These are phyloP conservation scores for Crucihimalaya himalaica DNA, from an alignment of 345 rosid species.

Conservation along the genomic window DNA sequence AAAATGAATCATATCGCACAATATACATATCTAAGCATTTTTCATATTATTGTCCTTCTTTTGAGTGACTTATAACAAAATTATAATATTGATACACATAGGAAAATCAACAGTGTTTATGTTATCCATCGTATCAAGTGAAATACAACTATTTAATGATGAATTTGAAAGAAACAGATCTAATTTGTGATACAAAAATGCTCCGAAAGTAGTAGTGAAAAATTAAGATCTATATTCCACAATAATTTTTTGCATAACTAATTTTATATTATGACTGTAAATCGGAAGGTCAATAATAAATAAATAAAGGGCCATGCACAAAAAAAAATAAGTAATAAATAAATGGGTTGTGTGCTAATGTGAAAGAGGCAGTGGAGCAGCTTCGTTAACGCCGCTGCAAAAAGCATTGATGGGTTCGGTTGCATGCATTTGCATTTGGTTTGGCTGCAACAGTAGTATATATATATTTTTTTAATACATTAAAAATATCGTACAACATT, in stretches of 20 bases:
- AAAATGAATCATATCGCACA: neutral
- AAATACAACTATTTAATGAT: neutral
- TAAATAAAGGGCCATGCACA: neutral
- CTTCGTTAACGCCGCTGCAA: constrained; percentile 33
- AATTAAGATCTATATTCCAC: no score
- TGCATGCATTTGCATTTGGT: constrained; percentile 32
- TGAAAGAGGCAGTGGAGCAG: constrained; percentile 22
- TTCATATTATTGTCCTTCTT: neutral
- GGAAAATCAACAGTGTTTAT: constrained; percentile 17
- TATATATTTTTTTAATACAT: neutral
- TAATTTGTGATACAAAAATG: no score
- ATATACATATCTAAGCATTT: neutral
- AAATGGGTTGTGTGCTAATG: neutral
- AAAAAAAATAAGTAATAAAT: neutral
- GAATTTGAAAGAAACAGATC: neutral
- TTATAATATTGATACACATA: neutral
- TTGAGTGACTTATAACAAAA: constrained; percentile 7
- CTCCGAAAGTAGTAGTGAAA: no score
- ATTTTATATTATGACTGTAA: neutral
- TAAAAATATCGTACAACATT: constrained; percentile 16
- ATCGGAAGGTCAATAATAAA: neutral
- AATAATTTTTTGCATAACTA: neutral
- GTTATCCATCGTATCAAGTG: constrained; percentile 5
- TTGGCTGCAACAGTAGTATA: constrained; percentile 10
- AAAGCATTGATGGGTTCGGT: constrained; percentile 34